Base-by-base conservation (phyloP, 2,329 filamentous ascomycete genomes). In the Periconia macrospinosa region DNA sequence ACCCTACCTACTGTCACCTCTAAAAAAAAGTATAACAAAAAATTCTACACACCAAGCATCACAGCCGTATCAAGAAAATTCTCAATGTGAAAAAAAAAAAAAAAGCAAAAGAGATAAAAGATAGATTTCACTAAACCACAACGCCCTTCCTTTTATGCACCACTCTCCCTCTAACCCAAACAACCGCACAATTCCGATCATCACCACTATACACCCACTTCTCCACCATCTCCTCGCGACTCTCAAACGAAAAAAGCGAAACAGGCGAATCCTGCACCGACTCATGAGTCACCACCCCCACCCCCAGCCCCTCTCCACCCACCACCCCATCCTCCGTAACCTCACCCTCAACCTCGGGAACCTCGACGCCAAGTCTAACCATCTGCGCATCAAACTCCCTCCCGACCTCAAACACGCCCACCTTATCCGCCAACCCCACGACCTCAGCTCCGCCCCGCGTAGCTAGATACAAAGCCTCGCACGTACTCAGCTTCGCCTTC, bases 151-250 rank as follows among this genome's bases (percentile, higher is more conserved):
- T 72, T 44, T 17, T 47, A 76, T 96, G 91, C 45, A 97, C 94
- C 72, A 95, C 74, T 58, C 86, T 78, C 2, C 94, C 94, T 69
- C 82, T 86, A 1, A 97, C 92, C 93, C 93, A 99, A 6, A 99
- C 94, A 62, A 82, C 86, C 64, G 82, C 82, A 2, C 92, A 93
- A 73, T 97, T 97, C 62, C 93, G 81, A 75, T 97, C 94, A 78
- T 97, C 92, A 0, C 94, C 94, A 60, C 85, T 89, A 76, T 90
- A 99, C 56, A 97, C 79, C 94, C 94, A 99, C 79, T 99, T 99
- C 49, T 91, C 90, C 11, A 97, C 77, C 67, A 80, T 85, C 66
- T 97, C 91, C 40, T 88, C 85, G 91, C 90, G 69, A 84, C 81
- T 97, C 93, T 84, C 88, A 91, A 1, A 92, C 92, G 78, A 97